phyloP scores from a whole-genome alignment of 1,139 yeast species.

The Suhomyces panamericanus region DNA sequence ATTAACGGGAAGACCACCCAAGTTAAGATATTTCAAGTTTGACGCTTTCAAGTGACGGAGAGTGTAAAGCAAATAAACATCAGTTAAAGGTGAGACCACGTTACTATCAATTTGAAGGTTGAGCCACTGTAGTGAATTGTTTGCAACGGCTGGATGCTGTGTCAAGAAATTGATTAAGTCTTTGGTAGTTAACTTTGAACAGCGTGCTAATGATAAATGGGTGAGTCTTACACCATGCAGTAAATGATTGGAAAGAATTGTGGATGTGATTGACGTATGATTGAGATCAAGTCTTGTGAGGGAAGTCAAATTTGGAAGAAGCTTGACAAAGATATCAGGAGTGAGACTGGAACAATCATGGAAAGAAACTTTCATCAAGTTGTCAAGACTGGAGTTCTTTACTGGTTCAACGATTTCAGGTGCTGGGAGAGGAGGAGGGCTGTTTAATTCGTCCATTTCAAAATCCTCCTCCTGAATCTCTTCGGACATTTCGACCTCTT shows the following conservation, averaged over 20 bases:
- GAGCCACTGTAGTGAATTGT: conserved; percentile 66
- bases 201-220: conserved; percentile 76
- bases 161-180: conserved; percentile 72
- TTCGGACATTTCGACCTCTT: conserved; percentile 11
- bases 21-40: conserved; percentile 56
- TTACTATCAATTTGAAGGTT: conserved; percentile 73
- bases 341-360: conserved; percentile 88
- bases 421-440: conserved; percentile 4
- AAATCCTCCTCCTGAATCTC: conserved; percentile 8
- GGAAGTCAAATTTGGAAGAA: conserved; percentile 59
- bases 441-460: conserved; percentile 8
- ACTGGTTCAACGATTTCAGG: background rate
- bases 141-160: conserved; percentile 67
- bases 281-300: conserved; percentile 74
- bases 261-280: conserved; percentile 73
- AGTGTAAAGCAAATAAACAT: conserved; percentile 58
- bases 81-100: conserved; percentile 61
- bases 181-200: conserved; percentile 73
- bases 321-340: conserved; percentile 50
- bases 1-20: conserved; percentile 75
- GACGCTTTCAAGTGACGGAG: conserved; percentile 55
- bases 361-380: conserved; percentile 62
- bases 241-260: conserved; percentile 46
- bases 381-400: conserved; percentile 14
- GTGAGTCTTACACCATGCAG: conserved; percentile 61